phyloP scores from a whole-genome alignment of 2,329 filamentous ascomycete species.

The Metarhizium robertsii region DNA sequence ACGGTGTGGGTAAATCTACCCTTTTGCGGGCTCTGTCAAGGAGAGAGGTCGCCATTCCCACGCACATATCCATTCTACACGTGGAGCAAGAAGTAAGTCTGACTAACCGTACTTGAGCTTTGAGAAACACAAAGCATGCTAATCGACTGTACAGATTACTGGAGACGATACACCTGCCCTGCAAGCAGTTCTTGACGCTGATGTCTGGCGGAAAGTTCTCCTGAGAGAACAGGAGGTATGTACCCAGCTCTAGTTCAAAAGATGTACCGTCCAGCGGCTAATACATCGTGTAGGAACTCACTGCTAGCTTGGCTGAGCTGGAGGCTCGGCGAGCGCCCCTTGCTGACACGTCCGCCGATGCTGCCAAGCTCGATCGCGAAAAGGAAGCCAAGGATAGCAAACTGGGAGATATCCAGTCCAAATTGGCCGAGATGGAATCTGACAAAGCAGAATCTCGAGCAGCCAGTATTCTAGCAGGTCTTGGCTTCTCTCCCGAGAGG shows the following conservation, averaged over 20 bases:
- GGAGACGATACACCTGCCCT: slow-evolving; percentile 93
- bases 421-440: slow-evolving; percentile 96
- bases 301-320: slow-evolving; percentile 62
- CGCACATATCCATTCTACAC: slow-evolving; percentile 96
- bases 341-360: slow-evolving; percentile 88
- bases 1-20: slow-evolving; percentile 98
- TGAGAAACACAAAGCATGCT: neutral
- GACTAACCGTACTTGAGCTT: neutral
- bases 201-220: slow-evolving; percentile 96
- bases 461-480: slow-evolving; percentile 90
- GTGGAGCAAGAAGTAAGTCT: slow-evolving; percentile 82
- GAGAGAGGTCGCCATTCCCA: slow-evolving; percentile 89
- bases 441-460: slow-evolving; percentile 95
- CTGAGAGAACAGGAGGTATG: slow-evolving; percentile 76
- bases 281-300: slow-evolving; percentile 54
- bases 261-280: neutral
- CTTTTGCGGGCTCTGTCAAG: slow-evolving; percentile 82
- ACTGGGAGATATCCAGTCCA: slow-evolving; percentile 80
- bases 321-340: slow-evolving; percentile 69
- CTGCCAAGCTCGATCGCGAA: slow-evolving; percentile 73
- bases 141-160: slow-evolving; percentile 51
- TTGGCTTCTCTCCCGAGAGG: slow-evolving; percentile 89
- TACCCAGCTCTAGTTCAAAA: slow-evolving; percentile 7
- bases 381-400: slow-evolving; percentile 86
- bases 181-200: slow-evolving; percentile 91